Base-by-base conservation (phyloP, 352 stramenopile species). In the Albugo candida region DNA sequence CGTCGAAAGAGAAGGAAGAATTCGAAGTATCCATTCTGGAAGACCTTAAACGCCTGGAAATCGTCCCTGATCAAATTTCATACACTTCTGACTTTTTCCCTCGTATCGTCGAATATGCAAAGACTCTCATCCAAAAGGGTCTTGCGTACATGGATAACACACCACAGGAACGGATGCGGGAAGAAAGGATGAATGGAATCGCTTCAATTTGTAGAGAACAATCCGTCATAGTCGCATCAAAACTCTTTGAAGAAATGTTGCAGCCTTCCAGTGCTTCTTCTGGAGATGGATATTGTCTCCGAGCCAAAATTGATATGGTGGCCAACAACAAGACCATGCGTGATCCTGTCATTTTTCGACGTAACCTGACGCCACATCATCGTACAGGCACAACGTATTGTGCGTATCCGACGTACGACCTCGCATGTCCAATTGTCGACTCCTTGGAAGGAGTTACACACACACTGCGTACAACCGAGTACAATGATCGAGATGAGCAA, bases 121-220 rank as follows among this genome's bases (percentile, higher is more conserved):
- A 84, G 18, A 67, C 92, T 61, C 77, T 99, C 71, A 96, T 99
- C 53, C 61, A 75, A 34, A 83, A 97, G 41, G 94, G 95, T 18
- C 68, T 94, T 2, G 95, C 91, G 0, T 99, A 97, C 74, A 99
- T 99, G 94, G 96, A 99, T 67, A 95, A 99, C 68, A 99, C 94
- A 13, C 72, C 92, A n/a, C 92, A 98, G 63, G 94, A 98, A 63
- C 58, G 83, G 56, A 98, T 98, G 92, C 84, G 73, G 50, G 81
- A 94, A 47, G 93, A 99, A 65, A 82, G 95, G 40, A 95, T 95
- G 76, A 68, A 96, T 42, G 78, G 91, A 37, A 77, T 86, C 36
- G 67, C 97, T 24, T 97, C 82, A 8, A 84, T 83, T 46, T 81
- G 86, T 55, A 83, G 96, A 40, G 81, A 96, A 56, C 78, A 92